Evolutionary conservation across 148 eudicot genomes (phyloP), one percentile per base, ranked within the genome.

Genomic region (Silene latifolia): DNA sequence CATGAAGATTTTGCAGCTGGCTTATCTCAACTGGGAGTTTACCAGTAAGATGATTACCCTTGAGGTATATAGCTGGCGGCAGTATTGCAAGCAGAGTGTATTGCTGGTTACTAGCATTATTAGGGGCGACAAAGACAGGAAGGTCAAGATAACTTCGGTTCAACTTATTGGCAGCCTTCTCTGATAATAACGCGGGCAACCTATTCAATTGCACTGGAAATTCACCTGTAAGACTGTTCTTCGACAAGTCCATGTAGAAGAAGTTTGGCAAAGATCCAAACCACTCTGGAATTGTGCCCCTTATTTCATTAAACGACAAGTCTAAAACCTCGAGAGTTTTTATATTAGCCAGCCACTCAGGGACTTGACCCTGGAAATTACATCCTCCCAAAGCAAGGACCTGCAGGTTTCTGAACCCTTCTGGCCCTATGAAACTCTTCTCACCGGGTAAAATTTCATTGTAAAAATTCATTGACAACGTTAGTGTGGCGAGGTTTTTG

Each of bases 311-410:
- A 17, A 63, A 78, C 23, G 93, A 87, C 61, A 91, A 66, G 81
- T 93, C 97, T 10, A 93, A 59, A 42, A 89, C 92, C 83, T 88
- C 88, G 25, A 93, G 82, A 59, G 81, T 85, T 71, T 24, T 53
- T 7, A 93, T 87, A 72, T 82, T 82, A 21, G 62, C 47, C 11
- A 93, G 72, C 98, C 98, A 93, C 58, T 63, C 67, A 7, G 98
- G 98, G 63, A 93, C 69, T 63, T 63, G 68, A 47, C 98, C 98
- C 18, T 82, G 81, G 62, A 89, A 71, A 0, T 75, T 32, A 74
- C 98, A 89, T 75, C 85, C 94, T 73, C 97, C 91, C 12, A 93
- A 19, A 58, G 86, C 93, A 78, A 93, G 85, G 35, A 91, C 80
- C 54, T 89, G 86, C 76, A 93, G 79, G 76, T 81, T 88, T 71